Percentiles rank a stretch among this genome's conserved stretches.
Evolutionary conservation across 2,329 filamentous ascomycete species (phyloP).

Genomic region (Cladosporium sp.): DNA sequence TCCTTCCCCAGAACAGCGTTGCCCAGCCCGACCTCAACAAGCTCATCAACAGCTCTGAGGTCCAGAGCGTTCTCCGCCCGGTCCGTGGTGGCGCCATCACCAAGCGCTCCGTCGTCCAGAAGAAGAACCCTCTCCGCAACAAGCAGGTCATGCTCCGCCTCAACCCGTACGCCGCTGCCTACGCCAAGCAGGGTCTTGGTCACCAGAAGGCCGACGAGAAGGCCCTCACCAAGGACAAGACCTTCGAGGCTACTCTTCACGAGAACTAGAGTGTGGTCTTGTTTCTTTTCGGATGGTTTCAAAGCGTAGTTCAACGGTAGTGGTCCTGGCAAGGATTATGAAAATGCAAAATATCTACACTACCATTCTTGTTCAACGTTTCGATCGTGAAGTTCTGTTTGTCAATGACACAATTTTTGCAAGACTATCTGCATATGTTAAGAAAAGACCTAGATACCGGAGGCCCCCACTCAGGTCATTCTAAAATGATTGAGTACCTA

Average conservation of each 20-base stretch:
- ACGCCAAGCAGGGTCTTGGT: constrained; percentile 78
- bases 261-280: constrained; percentile 38
- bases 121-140: constrained; percentile 99
- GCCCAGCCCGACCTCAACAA: constrained; percentile 91
- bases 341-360: constrained; percentile 9
- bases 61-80: constrained; percentile 89
- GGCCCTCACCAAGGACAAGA: constrained; percentile 49
- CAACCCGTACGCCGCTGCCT: constrained; percentile 94
- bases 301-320: constrained; percentile 9
- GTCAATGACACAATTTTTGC: too few relatives aligned
- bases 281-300: constrained; percentile 9
- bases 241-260: constrained; percentile 44
- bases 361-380: not conserved
- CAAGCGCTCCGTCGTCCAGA: constrained; percentile 88
- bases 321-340: constrained; percentile 5
- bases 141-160: constrained; percentile 97
- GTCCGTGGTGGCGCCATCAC: constrained; percentile 85
- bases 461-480: not conserved
- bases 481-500: too few relatives aligned
- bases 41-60: constrained; percentile 98
- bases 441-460: not conserved
- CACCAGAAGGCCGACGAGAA: constrained; percentile 61
- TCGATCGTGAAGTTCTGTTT: too few relatives aligned
- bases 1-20: constrained; percentile 87
- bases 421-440: too few relatives aligned